These are phyloP conservation scores for Fusarium dlaminii DNA, from an alignment of 2,329 filamentous ascomycete species.

Conservation along the genomic window DNA sequence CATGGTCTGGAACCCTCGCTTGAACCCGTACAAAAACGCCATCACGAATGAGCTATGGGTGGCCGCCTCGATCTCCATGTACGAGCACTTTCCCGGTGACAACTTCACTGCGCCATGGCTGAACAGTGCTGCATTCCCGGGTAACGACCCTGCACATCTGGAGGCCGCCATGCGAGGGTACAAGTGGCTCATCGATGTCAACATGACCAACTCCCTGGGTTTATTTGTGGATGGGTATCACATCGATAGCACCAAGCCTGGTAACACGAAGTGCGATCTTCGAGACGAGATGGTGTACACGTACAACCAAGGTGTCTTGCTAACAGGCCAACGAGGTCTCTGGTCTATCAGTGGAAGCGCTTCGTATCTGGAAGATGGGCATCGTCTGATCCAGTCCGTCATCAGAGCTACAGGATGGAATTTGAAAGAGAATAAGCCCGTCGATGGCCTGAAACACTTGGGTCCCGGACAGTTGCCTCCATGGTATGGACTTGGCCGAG, in stretches of 20 bases:
- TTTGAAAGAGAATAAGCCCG: constrained; percentile 52
- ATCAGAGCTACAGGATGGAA: constrained; percentile 83
- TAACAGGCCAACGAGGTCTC: constrained; percentile 82
- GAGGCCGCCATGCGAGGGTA: constrained; percentile 81
- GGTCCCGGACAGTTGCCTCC: constrained; percentile 53
- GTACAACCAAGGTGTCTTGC: constrained; percentile 92
- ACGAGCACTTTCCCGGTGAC: constrained; percentile 86
- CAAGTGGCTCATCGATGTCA: constrained; percentile 78
- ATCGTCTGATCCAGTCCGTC: constrained; percentile 77
- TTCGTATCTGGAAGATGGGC: constrained; percentile 80
- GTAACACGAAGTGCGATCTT: constrained; percentile 78
- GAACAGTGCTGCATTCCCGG: constrained; percentile 38
- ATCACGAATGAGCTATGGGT: constrained; percentile 95
- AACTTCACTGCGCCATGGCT: constrained; percentile 74
- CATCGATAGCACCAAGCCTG: constrained; percentile 68
- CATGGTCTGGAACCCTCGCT: constrained; percentile 87
- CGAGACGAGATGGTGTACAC: constrained; percentile 92
- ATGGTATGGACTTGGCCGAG: constrained; percentile 81
- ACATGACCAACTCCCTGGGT: constrained; percentile 81
- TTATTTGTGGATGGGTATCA: constrained; percentile 92
- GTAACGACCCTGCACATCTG: constrained; percentile 71
- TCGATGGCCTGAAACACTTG: constrained; percentile 51
- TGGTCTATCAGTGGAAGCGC: constrained; percentile 80
- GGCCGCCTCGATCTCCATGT: constrained; percentile 87
- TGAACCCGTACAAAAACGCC: constrained; percentile 91